Percentiles rank a stretch among this genome's conserved stretches.
These are phyloP conservation scores for Madurella fahalii DNA, from an alignment of 2,329 filamentous ascomycete genomes.

Conservation along the genomic window DNA sequence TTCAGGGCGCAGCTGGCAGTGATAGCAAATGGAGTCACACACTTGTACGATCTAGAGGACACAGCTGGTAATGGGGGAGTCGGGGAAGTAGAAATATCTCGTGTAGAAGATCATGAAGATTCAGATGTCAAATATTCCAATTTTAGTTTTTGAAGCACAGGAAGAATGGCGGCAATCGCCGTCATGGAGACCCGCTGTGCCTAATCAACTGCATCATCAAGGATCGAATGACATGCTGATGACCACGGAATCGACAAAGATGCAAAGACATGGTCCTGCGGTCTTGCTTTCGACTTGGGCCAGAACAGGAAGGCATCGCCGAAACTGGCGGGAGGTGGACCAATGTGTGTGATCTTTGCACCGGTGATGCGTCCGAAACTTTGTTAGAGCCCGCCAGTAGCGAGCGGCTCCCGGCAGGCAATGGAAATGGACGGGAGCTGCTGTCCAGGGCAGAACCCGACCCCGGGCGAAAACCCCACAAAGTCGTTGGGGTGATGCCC, in stretches of 20 bases:
- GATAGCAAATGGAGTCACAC: no score
- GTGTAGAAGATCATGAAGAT: no score
- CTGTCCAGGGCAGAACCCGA: no score
- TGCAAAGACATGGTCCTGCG: not conserved
- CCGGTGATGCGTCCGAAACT: constrained; percentile 7
- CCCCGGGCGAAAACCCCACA: not conserved
- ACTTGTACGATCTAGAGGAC: no score
- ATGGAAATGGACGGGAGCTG: no score
- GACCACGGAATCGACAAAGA: not conserved
- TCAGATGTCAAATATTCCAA: not conserved
- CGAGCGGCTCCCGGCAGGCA: not conserved
- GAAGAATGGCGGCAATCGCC: not conserved
- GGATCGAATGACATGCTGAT: not conserved
- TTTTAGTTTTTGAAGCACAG: not conserved
- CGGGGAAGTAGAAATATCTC: no score
- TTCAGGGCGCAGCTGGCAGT: no score
- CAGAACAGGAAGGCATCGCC: constrained; percentile 15
- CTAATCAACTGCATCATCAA: constrained; percentile 4
- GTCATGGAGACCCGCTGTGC: not conserved
- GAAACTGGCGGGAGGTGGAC: not conserved
- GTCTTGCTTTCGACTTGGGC: not conserved
- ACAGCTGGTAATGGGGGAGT: no score
- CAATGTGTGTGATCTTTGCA: not conserved
- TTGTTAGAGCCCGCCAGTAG: not conserved
- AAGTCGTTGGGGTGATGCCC: constrained; percentile 4